Percentiles rank a stretch among this genome's conserved stretches.
These are phyloP conservation scores for Phlegmacium glaucopus DNA, from an alignment of 768 basidiomycete species.

Conservation along the genomic window DNA sequence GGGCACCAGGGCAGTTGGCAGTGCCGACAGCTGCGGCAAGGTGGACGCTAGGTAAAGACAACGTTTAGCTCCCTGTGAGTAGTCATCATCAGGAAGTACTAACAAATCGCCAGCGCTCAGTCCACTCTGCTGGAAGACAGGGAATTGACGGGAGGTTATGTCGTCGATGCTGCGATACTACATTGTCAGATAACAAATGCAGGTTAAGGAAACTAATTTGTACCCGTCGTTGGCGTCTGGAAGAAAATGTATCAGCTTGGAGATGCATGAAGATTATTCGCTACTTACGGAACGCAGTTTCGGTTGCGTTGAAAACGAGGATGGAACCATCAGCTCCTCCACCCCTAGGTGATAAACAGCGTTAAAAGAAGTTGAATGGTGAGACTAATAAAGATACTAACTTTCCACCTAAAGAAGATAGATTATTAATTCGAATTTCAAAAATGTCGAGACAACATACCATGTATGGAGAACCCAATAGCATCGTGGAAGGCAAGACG, in stretches of 20 bases:
- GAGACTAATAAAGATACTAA: neutral
- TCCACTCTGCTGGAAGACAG: slow-evolving; percentile 10
- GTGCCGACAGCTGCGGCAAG: slow-evolving; percentile 22
- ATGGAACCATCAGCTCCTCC: slow-evolving; percentile 28
- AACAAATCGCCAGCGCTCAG: slow-evolving; percentile 17
- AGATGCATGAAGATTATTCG: neutral
- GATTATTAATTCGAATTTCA: neutral
- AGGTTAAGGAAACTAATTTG: neutral
- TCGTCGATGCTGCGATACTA: slow-evolving; percentile 12
- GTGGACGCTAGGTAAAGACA: slow-evolving; percentile 11
- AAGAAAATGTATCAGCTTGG: neutral
- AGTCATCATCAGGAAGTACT: neutral
- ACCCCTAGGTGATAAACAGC: slow-evolving; percentile 6
- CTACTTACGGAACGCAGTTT: slow-evolving; percentile 12
- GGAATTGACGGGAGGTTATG: slow-evolving; percentile 10
- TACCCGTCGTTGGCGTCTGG: slow-evolving; percentile 16
- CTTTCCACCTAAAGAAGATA: slow-evolving; percentile 8
- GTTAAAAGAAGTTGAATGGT: neutral
- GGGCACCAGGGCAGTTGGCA: slow-evolving; percentile 35
- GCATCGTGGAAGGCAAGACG: slow-evolving; percentile 16
- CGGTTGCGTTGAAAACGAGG: slow-evolving; percentile 19
- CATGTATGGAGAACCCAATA: slow-evolving; percentile 16
- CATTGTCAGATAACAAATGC: neutral
- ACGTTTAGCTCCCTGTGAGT: neutral
- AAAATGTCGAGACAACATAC: slow-evolving; percentile 2